phyloP scores from a whole-genome alignment of 2,329 filamentous ascomycete species.

The Fusarium solani-melongenae region DNA sequence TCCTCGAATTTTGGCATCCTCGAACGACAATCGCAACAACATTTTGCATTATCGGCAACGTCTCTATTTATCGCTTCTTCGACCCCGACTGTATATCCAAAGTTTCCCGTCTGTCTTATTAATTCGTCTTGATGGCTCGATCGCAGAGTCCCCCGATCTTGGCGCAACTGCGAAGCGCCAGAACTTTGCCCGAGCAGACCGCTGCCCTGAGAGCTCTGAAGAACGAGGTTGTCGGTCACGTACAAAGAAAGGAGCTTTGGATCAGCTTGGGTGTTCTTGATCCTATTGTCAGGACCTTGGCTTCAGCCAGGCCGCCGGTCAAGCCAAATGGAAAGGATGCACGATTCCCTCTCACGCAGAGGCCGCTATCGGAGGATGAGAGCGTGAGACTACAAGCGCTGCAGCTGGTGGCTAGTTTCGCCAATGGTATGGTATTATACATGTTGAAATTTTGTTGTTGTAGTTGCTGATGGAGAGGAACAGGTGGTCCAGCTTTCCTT shows the following conservation, averaged over 20 bases:
- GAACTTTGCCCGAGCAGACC: conserved; percentile 62
- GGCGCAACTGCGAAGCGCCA: conserved; percentile 66
- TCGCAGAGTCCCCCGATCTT: conserved; percentile 64
- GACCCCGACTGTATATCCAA: neutral
- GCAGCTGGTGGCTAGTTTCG: conserved; percentile 85
- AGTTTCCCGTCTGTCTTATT: neutral
- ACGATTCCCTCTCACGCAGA: conserved; percentile 47
- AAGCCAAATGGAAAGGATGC: conserved; percentile 55
- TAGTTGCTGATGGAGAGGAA: conserved; percentile 29
- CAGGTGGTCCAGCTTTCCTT: conserved; percentile 85
- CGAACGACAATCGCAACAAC: conserved; percentile 21
- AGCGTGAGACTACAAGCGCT: conserved; percentile 80
- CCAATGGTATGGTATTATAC: conserved; percentile 71
- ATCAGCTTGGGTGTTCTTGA: conserved; percentile 76
- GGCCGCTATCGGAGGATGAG: conserved; percentile 69
- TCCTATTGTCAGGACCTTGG: conserved; percentile 62
- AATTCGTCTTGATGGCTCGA: conserved; percentile 61
- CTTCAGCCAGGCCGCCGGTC: conserved; percentile 45
- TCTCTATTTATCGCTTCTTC: neutral
- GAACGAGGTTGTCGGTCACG: conserved; percentile 89
- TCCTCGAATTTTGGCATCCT: conserved; percentile 16
- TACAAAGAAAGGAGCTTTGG: conserved; percentile 85
- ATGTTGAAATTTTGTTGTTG: neutral
- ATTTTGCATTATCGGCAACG: conserved; percentile 14
- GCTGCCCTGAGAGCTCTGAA: conserved; percentile 79